phyloP scores from a whole-genome alignment of 768 basidiomycete genomes.

The Boletus bicolor region DNA sequence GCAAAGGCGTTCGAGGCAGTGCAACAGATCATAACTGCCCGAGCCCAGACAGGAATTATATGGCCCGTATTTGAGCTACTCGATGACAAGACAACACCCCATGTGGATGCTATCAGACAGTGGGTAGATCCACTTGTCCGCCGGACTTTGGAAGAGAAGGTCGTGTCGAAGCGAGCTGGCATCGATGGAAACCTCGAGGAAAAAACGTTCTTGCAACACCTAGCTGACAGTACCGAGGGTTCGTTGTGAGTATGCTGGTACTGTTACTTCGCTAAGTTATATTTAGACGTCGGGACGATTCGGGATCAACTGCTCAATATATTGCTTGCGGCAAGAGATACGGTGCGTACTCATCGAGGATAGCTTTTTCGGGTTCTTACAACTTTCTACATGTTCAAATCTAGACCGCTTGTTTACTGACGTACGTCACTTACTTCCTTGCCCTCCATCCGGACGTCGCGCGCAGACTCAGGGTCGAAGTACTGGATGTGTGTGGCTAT shows the following conservation, averaged over 20 bases:
- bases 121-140: slow-evolving; percentile 64
- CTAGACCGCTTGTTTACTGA: slow-evolving; percentile 68
- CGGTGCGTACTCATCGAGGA: slow-evolving; percentile 41
- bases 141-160: slow-evolving; percentile 48
- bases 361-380: neutral
- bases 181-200: slow-evolving; percentile 41
- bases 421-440: slow-evolving; percentile 68
- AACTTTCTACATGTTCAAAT: neutral
- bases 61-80: slow-evolving; percentile 45
- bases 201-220: slow-evolving; percentile 64
- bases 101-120: slow-evolving; percentile 34
- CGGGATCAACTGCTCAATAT: slow-evolving; percentile 78
- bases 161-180: slow-evolving; percentile 36
- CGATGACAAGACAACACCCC: slow-evolving; percentile 35
- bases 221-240: slow-evolving; percentile 66
- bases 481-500: slow-evolving; percentile 53
- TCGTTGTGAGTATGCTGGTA: slow-evolving; percentile 12
- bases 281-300: slow-evolving; percentile 58
- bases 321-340: slow-evolving; percentile 75
- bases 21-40: slow-evolving; percentile 35
- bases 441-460: slow-evolving; percentile 59
- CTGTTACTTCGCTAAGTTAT: slow-evolving; percentile 5
- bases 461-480: slow-evolving; percentile 54
- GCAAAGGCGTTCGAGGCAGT: slow-evolving; percentile 42
- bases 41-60: slow-evolving; percentile 35